phyloP scores from a whole-genome alignment of 495 filamentous ascomycete genomes.

The Neurospora cerealis region DNA sequence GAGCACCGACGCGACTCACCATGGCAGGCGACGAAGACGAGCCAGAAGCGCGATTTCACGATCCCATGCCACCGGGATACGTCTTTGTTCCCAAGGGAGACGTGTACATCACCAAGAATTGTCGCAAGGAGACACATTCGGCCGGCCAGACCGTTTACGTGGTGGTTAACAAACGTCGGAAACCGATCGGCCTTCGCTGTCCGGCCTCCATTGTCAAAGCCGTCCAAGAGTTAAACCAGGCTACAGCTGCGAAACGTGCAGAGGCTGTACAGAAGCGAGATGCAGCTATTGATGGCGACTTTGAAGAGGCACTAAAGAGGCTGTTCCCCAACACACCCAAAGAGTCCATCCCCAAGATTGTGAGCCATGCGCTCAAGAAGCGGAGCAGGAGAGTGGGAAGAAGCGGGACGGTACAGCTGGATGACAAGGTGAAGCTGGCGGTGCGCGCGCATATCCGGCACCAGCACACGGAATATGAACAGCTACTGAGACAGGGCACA shows the following conservation, averaged over 20 bases:
- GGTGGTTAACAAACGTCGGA: slow-evolving; percentile 16
- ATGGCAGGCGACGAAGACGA: slow-evolving; percentile 5
- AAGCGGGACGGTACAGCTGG: slow-evolving; percentile 14
- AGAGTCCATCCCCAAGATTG: slow-evolving; percentile 9
- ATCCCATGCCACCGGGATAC: slow-evolving; percentile 24
- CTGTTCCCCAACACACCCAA: slow-evolving; percentile 22
- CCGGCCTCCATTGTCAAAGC: slow-evolving; percentile 17
- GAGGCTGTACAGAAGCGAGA: slow-evolving; percentile 20
- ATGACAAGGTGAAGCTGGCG: slow-evolving; percentile 24
- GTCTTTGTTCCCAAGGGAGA: slow-evolving; percentile 28
- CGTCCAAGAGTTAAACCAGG: slow-evolving; percentile 15
- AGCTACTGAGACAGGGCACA: slow-evolving; percentile 9
- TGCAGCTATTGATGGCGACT: slow-evolving; percentile 12
- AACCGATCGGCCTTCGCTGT: slow-evolving; percentile 26
- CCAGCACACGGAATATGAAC: slow-evolving; percentile 28
- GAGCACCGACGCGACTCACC: not conserved
- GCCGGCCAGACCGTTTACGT: slow-evolving; percentile 22
- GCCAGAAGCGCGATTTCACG: slow-evolving; percentile 5
- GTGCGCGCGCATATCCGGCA: slow-evolving; percentile 31
- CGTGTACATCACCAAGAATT: slow-evolving; percentile 28
- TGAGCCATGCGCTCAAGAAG: slow-evolving; percentile 23
- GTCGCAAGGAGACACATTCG: slow-evolving; percentile 23
- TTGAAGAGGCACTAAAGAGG: slow-evolving; percentile 15
- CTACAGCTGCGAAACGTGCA: slow-evolving; percentile 19
- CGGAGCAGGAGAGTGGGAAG: slow-evolving; percentile 26